Evolutionary conservation across 192 early-diverging fungal species (phyloP).

Genomic region (Linnemannia zychae): DNA sequence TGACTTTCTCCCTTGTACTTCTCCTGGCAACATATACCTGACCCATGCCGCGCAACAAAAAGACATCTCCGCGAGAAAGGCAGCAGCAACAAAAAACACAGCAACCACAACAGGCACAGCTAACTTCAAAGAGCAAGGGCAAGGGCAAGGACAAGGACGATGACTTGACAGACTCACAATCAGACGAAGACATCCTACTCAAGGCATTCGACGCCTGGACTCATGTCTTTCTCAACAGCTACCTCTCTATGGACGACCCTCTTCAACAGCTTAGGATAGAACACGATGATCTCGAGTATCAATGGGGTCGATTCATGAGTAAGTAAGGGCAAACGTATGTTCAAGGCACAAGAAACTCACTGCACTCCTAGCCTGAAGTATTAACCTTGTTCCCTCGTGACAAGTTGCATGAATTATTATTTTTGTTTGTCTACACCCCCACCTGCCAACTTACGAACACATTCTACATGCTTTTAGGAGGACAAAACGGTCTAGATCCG

Average conservation of each 20-base stretch:
- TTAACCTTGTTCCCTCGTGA: neutral
- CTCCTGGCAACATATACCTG: neutral
- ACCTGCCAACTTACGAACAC: neutral
- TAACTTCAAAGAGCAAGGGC: neutral
- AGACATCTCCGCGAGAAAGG: neutral
- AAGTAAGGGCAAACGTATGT: neutral
- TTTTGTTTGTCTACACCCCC: neutral
- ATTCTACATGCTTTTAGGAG: neutral
- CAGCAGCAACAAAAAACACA: neutral
- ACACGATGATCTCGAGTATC: slow-evolving; percentile 21
- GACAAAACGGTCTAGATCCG: neutral
- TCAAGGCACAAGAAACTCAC: neutral
- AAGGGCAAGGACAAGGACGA: neutral
- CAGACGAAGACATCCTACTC: slow-evolving; percentile 11
- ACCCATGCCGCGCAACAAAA: neutral
- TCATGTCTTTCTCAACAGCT: slow-evolving; percentile 21
- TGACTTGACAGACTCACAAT: neutral
- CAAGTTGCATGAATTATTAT: neutral
- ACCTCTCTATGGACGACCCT: slow-evolving; percentile 28
- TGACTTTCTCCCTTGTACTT: neutral
- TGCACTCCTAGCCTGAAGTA: neutral
- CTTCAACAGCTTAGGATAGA: slow-evolving; percentile 18
- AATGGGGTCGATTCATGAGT: slow-evolving; percentile 21
- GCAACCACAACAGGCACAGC: too few relatives aligned
- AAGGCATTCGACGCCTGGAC: slow-evolving; percentile 23